phyloP scores from a whole-genome alignment of 75 land plant genomes.

The Sequoiadendron giganteum region DNA sequence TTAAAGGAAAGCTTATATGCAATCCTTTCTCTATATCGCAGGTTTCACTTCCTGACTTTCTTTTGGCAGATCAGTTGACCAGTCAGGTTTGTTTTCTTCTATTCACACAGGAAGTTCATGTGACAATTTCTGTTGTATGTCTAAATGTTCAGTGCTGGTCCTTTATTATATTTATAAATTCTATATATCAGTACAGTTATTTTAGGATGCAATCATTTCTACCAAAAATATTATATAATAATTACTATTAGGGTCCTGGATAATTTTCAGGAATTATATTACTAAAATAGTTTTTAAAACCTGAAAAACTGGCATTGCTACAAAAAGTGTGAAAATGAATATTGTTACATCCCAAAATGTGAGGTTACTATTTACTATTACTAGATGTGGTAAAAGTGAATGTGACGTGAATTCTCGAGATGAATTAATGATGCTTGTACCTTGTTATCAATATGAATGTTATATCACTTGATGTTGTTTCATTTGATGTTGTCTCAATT shows the following conservation, averaged over 20 bases:
- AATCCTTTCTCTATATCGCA: conserved; percentile 48
- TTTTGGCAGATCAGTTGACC: conserved; percentile 95
- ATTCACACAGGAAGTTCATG: not conserved
- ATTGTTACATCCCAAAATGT: no score
- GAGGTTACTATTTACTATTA: no score
- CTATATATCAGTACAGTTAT: not conserved
- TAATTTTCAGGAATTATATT: no score
- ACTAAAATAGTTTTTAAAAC: not conserved
- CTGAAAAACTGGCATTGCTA: not conserved
- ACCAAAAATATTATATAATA: not conserved
- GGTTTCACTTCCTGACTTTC: conserved; percentile 91
- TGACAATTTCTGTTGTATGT: not conserved
- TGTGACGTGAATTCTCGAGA: no score
- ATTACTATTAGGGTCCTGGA: no score
- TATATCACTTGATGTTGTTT: no score
- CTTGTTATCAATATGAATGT: no score
- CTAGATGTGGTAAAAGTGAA: no score
- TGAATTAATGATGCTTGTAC: no score
- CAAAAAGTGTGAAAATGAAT: no score
- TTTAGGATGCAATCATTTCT: not conserved
- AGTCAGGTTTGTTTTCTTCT: conserved; percentile 69
- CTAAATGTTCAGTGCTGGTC: conserved; percentile 4
- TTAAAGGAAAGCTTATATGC: conserved; percentile 53
- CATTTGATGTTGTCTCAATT: no score
- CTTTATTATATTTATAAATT: no score